These are phyloP conservation scores for Debaryomyces coudertii DNA, from an alignment of 1,139 yeast genomes.

Conservation along the genomic window DNA sequence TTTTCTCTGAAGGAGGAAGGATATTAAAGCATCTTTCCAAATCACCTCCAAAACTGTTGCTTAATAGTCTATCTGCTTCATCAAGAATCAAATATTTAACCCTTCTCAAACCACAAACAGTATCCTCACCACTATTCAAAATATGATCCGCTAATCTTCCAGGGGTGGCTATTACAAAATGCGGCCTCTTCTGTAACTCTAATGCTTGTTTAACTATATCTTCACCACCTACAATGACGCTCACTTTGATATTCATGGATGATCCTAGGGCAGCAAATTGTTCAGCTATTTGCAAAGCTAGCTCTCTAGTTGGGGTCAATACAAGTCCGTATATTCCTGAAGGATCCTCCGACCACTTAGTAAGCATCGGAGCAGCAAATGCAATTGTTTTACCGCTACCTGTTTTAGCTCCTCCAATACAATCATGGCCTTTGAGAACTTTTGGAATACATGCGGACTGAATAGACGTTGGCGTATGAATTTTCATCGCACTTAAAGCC, in stretches of 20 bases:
- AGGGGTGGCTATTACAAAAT: constrained; percentile 95
- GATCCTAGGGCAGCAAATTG: constrained; percentile 95
- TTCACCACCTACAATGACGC: constrained; percentile 92
- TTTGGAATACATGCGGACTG: constrained; percentile 89
- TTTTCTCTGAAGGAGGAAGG: constrained; percentile 67
- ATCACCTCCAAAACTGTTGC: constrained; percentile 82
- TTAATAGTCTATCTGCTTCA: constrained; percentile 92
- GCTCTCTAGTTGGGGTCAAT: constrained; percentile 92
- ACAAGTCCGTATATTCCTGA: constrained; percentile 87
- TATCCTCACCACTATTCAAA: constrained; percentile 85
- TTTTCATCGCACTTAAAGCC: constrained; percentile 79
- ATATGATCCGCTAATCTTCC: constrained; percentile 96
- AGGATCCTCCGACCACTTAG: constrained; percentile 95
- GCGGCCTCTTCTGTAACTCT: constrained; percentile 81
- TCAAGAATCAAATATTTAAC: constrained; percentile 84
- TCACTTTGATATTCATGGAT: constrained; percentile 76
- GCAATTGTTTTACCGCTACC: constrained; percentile 99
- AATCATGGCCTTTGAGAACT: constrained; percentile 79
- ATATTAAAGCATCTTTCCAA: constrained; percentile 69
- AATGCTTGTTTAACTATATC: constrained; percentile 87
- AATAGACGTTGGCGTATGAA: constrained; percentile 80
- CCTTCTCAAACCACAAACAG: constrained; percentile 74
- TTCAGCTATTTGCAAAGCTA: constrained; percentile 95
- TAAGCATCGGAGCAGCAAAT: constrained; percentile 94
- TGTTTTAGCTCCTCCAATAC: constrained; percentile 98